Base-by-base conservation (phyloP, 371 early-diverging fungal species). In the Syncephalis fuscata region DNA sequence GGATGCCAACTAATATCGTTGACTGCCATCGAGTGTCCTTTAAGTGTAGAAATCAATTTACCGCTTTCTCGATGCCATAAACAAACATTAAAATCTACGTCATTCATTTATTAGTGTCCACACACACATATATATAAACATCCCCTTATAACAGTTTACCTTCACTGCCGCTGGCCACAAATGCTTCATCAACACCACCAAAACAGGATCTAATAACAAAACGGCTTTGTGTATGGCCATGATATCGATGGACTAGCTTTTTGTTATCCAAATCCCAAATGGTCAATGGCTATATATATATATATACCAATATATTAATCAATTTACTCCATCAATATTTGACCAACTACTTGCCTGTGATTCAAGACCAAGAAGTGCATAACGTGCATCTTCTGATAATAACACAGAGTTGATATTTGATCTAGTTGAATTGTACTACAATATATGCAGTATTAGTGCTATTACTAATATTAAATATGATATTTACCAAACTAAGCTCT, bases 141-240 rank as follows among this genome's bases (percentile, higher is more conserved):
- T 3, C 9, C n/a, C 3, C 21, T 37, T 19, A 15, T 19, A 47
- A 25, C n/a, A n/a, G n/a, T n/a, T 27, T 56, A 78, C 82, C 85
- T 73, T 92, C 92, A 58, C 91, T 91, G 4, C 96, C 97, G 51
- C 86, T 83, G 1, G 82, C 58, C 9, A 95, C 71, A 53, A 92
- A 85, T 3, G 73, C 67, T 49, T 87, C 82, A 48, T 85, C 72
- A 39, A 61, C 56, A 1, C 96, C 96, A 5, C 92, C 95, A 62
- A 96, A 84, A 9, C 88, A 81, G 3, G 88, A 90, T 46, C 97
- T 76, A 47, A 95, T 88, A 23, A 95, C 85, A 62, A 76, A 94
- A 4, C 67, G 61, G 0, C 76, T 82, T 54, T 94, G 93, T 49
- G 77, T 78, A 23, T 91, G 85, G 0, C 97, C 96, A 27, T 61